Evolutionary conservation across 345 rosid species (phyloP).

Genomic region (Chamaenerion angustifolium): DNA sequence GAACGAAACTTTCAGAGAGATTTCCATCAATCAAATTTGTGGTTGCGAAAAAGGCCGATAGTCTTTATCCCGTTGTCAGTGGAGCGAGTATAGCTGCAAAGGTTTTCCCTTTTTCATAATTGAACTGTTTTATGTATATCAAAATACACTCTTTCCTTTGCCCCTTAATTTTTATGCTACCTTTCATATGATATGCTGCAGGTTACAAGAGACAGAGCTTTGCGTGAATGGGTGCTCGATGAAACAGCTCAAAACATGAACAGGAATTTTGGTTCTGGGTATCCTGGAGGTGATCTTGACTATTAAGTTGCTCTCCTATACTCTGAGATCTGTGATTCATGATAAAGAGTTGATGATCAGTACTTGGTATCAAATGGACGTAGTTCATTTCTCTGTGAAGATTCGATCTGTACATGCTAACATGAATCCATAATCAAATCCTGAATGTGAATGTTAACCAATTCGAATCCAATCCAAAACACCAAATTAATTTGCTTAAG

Average conservation of each 20-base stretch:
- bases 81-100: constrained; percentile 98
- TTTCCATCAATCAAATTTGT: constrained; percentile 72
- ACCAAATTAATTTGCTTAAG: too few relatives aligned
- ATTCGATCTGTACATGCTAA: too few relatives aligned
- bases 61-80: constrained; percentile 86
- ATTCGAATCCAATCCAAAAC: too few relatives aligned
- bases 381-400: too few relatives aligned
- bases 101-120: constrained; percentile 25
- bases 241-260: constrained; percentile 63
- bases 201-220: constrained; percentile 90
- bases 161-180: neutral
- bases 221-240: constrained; percentile 67
- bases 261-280: constrained; percentile 86
- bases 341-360: too few relatives aligned
- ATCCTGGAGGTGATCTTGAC: constrained; percentile 66
- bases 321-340: too few relatives aligned
- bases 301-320: too few relatives aligned
- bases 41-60: constrained; percentile 95
- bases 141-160: neutral
- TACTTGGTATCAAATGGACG: too few relatives aligned
- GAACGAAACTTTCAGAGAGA: constrained; percentile 58
- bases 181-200: constrained; percentile 14
- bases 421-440: too few relatives aligned
- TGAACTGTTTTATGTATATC: neutral
- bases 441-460: too few relatives aligned